A percentile compares a stretch with the other conserved stretches of the same genome.
These are phyloP conservation scores for Aspergillus melleus DNA, from an alignment of 2,329 filamentous ascomycete species.

Conservation along the genomic window DNA sequence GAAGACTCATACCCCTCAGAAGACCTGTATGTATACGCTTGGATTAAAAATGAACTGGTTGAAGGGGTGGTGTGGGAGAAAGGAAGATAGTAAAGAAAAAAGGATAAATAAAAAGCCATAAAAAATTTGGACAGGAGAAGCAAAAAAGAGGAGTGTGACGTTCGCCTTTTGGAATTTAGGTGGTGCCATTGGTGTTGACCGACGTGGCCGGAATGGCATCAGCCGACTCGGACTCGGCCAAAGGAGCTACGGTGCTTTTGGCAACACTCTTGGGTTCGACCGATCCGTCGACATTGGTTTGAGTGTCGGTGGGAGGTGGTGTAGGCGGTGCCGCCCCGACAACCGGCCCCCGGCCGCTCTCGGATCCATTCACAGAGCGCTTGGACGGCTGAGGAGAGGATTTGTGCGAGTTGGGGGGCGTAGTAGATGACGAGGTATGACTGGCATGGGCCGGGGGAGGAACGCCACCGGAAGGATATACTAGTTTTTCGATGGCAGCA, in stretches of 20 bases:
- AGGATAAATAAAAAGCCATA: conserved; percentile 21
- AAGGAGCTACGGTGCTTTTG: conserved; percentile 34
- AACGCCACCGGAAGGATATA: conserved; percentile 32
- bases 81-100: conserved; percentile 19
- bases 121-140: conserved; percentile 28
- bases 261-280: conserved; percentile 37
- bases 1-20: conserved; percentile 32
- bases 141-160: conserved; percentile 6
- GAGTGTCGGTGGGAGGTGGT: conserved; percentile 66
- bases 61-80: conserved; percentile 5
- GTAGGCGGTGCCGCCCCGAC: conserved; percentile 63
- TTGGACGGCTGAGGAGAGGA: conserved; percentile 38
- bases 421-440: conserved; percentile 37
- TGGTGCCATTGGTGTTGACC: conserved; percentile 27
- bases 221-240: conserved; percentile 32
- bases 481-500: conserved; percentile 61
- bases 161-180: conserved; percentile 13
- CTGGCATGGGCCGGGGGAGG: conserved; percentile 22
- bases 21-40: conserved; percentile 41
- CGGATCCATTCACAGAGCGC: conserved; percentile 32
- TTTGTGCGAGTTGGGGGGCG: conserved; percentile 42
- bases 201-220: conserved; percentile 25
- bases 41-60: conserved; percentile 31
- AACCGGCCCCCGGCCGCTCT: conserved; percentile 48
- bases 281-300: conserved; percentile 57